These are phyloP conservation scores for Ustilago trichophora DNA, from an alignment of 1,284 basidiomycete species.

Conservation along the genomic window DNA sequence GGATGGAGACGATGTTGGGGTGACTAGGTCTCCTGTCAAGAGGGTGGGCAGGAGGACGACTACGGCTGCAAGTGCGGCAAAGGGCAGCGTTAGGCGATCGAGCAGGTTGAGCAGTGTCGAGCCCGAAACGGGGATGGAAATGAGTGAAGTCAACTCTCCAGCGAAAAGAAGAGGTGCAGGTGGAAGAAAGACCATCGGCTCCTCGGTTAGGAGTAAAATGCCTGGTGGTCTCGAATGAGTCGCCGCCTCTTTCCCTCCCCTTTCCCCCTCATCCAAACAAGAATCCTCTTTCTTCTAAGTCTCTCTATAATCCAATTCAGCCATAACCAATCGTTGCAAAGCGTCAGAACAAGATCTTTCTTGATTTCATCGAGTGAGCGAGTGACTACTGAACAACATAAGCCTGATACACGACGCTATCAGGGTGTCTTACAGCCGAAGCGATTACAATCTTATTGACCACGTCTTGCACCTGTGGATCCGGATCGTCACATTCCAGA, in stretches of 20 bases:
- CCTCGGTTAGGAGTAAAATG: slow-evolving; percentile 12
- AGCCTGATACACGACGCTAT: slow-evolving; percentile 27
- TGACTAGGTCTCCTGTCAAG: slow-evolving; percentile 4
- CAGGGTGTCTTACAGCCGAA: slow-evolving; percentile 19
- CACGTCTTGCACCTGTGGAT: slow-evolving; percentile 23
- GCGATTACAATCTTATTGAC: slow-evolving; percentile 41
- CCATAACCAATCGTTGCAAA: too few relatives aligned
- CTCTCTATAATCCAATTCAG: too few relatives aligned
- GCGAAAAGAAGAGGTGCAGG: slow-evolving; percentile 14
- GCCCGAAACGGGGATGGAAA: slow-evolving; percentile 4
- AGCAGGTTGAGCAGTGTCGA: slow-evolving; percentile 39
- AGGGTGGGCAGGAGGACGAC: neutral
- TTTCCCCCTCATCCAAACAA: neutral
- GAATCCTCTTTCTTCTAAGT: too few relatives aligned
- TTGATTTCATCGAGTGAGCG: too few relatives aligned
- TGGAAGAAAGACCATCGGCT: neutral
- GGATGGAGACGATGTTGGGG: neutral
- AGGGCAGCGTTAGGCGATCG: slow-evolving; percentile 20
- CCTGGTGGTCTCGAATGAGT: slow-evolving; percentile 36
- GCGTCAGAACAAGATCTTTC: too few relatives aligned
- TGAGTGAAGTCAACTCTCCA: slow-evolving; percentile 12
- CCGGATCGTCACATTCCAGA: slow-evolving; percentile 29
- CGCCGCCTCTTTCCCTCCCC: too few relatives aligned
- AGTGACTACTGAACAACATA: slow-evolving; percentile 26
- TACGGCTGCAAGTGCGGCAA: neutral